Conservation (phyloP, 1,284 basidiomycete genomes). For the Sporisorium graminicola region DNA sequence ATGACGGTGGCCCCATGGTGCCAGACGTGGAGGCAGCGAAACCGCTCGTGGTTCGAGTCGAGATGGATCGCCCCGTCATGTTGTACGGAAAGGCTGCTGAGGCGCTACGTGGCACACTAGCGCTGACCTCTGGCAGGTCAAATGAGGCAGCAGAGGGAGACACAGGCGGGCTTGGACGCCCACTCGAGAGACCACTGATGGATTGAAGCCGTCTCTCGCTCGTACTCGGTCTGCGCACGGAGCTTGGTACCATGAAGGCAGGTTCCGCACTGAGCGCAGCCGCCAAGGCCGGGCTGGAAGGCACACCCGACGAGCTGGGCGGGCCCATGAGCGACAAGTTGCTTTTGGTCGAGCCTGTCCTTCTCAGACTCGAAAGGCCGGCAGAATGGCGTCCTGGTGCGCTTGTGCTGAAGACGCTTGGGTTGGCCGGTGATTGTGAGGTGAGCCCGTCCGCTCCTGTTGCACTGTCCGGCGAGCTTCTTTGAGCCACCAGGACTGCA, state of each 20-base stretch:
- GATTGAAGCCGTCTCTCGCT: constrained; percentile 49
- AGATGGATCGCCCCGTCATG: constrained; percentile 14
- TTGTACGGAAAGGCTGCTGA: constrained; percentile 23
- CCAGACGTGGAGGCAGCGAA: constrained; percentile 1
- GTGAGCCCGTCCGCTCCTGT: constrained; percentile 8
- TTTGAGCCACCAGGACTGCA: constrained; percentile 22
- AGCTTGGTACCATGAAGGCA: constrained; percentile 50
- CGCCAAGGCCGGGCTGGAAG: constrained; percentile 49
- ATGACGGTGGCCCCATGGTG: constrained; percentile 11
- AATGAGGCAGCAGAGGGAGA: constrained; percentile 25
- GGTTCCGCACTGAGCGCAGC: constrained; percentile 51
- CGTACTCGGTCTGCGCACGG: constrained; percentile 36
- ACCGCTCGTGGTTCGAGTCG: constrained; percentile 29
- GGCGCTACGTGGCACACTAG: constrained; percentile 17
- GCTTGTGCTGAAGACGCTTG: constrained; percentile 57
- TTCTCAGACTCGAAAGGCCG: constrained; percentile 55
- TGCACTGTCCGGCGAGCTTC: constrained; percentile 15
- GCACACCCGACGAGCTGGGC: constrained; percentile 13
- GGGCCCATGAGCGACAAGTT: constrained; percentile 25
- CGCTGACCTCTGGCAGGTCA: constrained; percentile 30
- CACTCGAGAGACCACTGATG: constrained; percentile 34
- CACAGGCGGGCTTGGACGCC: constrained; percentile 28
- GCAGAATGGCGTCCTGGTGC: constrained; percentile 51
- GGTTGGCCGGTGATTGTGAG: constrained; percentile 39
- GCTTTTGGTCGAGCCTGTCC: constrained; percentile 41